phyloP scores from a whole-genome alignment of 805 yeast genomes.

The Candida morakotiae region DNA sequence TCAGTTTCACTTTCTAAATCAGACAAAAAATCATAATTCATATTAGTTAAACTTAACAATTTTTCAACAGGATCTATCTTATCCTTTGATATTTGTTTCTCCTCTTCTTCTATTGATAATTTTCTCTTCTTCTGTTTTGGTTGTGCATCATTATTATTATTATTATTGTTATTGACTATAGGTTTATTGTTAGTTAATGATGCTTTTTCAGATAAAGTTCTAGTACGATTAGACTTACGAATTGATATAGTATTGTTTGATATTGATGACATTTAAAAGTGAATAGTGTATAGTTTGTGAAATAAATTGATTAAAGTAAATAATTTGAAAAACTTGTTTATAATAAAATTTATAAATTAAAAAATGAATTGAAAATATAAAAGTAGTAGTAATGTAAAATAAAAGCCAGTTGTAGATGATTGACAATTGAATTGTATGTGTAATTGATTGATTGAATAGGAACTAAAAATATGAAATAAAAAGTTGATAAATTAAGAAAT shows the following conservation, averaged over 20 bases:
- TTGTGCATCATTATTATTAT: background rate
- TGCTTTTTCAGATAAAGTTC: conserved; percentile 17
- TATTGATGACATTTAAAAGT: conserved; percentile 4
- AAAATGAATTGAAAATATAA: conserved; percentile 1
- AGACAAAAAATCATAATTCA: conserved; percentile 27
- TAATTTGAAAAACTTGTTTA: no score
- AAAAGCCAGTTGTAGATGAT: background rate
- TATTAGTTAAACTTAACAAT: conserved; percentile 31
- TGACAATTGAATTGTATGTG: background rate
- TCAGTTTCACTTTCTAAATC: conserved; percentile 17
- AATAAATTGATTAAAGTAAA: background rate
- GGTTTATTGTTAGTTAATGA: conserved; percentile 9
- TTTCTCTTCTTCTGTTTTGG: conserved; percentile 8
- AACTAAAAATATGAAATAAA: background rate
- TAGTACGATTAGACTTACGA: conserved; percentile 31
- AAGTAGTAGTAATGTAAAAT: background rate
- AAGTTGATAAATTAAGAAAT: background rate
- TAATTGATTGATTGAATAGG: background rate
- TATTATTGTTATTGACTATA: no score
- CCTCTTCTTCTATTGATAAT: conserved; percentile 8
- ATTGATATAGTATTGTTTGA: conserved; percentile 5
- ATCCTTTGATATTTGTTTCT: conserved; percentile 16
- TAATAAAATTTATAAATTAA: no score
- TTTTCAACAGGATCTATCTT: conserved; percentile 42
- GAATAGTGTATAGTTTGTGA: background rate